phyloP scores from a whole-genome alignment of 2,329 filamentous ascomycete species.

The Colletotrichum cordylinicola region DNA sequence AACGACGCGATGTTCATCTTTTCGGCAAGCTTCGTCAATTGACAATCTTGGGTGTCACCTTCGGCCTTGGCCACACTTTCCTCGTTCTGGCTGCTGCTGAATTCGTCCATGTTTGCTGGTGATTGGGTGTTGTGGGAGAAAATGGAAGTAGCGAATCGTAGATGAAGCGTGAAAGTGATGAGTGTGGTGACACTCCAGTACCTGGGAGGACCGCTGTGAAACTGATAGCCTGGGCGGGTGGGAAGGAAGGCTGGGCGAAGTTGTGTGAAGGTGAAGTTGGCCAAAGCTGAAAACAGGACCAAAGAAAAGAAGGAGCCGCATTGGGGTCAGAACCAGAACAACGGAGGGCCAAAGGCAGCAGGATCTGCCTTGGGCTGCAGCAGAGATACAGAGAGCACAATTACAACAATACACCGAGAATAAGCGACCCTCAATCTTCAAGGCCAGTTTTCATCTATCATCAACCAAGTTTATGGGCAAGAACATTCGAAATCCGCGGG shows the following conservation, averaged over 20 bases:
- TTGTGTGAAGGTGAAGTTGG: neutral
- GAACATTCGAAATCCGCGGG: no score
- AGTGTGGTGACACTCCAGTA: neutral
- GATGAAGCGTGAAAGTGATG: neutral
- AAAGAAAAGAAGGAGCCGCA: neutral
- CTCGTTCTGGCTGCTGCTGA: no score
- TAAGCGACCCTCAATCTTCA: fast-evolving
- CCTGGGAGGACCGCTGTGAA: no score
- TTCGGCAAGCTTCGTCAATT: neutral
- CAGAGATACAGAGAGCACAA: fast-evolving
- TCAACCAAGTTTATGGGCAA: no score
- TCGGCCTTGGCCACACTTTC: no score
- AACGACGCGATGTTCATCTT: neutral
- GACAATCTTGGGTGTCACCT: neutral
- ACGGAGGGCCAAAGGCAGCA: neutral
- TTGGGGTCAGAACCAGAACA: neutral
- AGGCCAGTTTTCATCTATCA: no score
- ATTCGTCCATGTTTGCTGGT: neutral
- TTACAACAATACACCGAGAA: neutral
- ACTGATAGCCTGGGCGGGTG: neutral
- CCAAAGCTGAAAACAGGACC: neutral
- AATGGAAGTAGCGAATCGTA: neutral
- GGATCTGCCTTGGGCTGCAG: neutral
- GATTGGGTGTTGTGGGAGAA: neutral
- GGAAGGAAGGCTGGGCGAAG: neutral